phyloP scores from a whole-genome alignment of 768 basidiomycete species.

The Krasilnikovozyma curviuscula region DNA sequence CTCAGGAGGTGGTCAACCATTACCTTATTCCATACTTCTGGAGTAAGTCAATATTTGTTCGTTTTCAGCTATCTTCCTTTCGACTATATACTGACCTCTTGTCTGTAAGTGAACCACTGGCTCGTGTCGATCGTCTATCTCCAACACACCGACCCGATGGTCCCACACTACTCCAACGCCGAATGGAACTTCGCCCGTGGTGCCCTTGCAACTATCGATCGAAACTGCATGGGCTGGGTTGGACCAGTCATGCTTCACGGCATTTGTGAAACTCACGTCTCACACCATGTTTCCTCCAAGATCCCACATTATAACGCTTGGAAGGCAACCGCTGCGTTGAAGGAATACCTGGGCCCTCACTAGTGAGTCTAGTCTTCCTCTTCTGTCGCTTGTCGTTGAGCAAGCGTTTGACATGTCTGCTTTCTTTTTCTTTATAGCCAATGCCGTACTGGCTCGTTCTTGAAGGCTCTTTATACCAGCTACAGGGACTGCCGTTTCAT shows the following conservation, averaged over 20 bases:
- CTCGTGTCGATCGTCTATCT: conserved; percentile 90
- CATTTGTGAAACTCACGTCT: conserved; percentile 45
- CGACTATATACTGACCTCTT: conserved; percentile 5
- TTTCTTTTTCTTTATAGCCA: too few species aligned
- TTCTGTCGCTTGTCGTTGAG: too few species aligned
- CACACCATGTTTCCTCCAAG: conserved; percentile 82
- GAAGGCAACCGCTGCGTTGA: conserved; percentile 76
- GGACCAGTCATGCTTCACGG: conserved; percentile 60
- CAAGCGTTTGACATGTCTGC: too few species aligned
- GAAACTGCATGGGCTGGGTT: conserved; percentile 62
- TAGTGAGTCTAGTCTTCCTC: too few species aligned
- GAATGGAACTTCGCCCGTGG: conserved; percentile 69
- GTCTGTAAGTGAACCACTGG: conserved; percentile 63
- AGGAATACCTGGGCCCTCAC: conserved; percentile 45
- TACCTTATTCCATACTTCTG: conserved; percentile 82
- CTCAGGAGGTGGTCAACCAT: conserved; percentile 56
- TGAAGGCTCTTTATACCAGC: conserved; percentile 46
- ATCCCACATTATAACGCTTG: conserved; percentile 75
- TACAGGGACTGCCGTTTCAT: conserved; percentile 76
- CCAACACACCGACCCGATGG: conserved; percentile 87
- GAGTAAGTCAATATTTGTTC: conserved; percentile 24
- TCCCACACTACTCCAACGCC: conserved; percentile 39
- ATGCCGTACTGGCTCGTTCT: conserved; percentile 28
- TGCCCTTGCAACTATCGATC: conserved; percentile 33
- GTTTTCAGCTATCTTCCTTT: conserved; percentile 16